phyloP scores from a whole-genome alignment of 192 early-diverging fungal genomes.

The Linnemannia exigua region DNA sequence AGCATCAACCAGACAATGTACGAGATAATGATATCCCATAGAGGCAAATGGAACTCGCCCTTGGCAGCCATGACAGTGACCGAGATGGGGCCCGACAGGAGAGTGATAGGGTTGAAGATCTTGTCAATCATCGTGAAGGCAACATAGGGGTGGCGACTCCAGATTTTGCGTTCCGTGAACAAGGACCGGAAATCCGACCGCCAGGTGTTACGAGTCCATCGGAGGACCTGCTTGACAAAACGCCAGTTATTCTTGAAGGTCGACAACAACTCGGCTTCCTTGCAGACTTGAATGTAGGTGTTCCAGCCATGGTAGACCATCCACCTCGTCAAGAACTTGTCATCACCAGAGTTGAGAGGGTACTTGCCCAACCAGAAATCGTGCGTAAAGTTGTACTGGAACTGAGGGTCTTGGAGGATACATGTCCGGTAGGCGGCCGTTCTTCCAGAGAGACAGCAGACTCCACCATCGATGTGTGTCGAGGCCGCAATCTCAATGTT shows the following conservation, averaged over 20 bases:
- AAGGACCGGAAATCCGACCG: constrained; percentile 74
- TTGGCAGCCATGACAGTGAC: constrained; percentile 65
- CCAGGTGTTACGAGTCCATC: constrained; percentile 88
- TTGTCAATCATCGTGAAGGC: constrained; percentile 85
- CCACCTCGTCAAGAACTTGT: constrained; percentile 84
- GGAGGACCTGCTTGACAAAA: constrained; percentile 77
- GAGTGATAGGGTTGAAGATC: constrained; percentile 79
- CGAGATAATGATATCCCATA: constrained; percentile 72
- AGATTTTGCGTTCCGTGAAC: constrained; percentile 75
- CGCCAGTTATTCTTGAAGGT: constrained; percentile 86
- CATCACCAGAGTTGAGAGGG: constrained; percentile 80
- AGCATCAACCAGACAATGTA: constrained; percentile 76
- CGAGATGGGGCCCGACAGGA: constrained; percentile 76
- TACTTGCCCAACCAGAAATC: constrained; percentile 80
- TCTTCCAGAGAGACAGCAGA: constrained; percentile 80
- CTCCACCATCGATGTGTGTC: constrained; percentile 83
- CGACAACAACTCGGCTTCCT: constrained; percentile 75
- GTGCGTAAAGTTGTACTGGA: constrained; percentile 80
- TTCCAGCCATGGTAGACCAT: constrained; percentile 79
- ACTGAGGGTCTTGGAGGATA: constrained; percentile 78
- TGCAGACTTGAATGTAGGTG: constrained; percentile 77
- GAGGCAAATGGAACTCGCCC: constrained; percentile 63
- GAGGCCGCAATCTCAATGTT: constrained; percentile 82
- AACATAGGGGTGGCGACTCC: constrained; percentile 77
- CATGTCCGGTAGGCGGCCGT: constrained; percentile 80